Percentiles rank a stretch among this genome's conserved stretches.
Evolutionary conservation across 208 protist genomes (phyloP).

Genomic region (Zelonia costaricensis): DNA sequence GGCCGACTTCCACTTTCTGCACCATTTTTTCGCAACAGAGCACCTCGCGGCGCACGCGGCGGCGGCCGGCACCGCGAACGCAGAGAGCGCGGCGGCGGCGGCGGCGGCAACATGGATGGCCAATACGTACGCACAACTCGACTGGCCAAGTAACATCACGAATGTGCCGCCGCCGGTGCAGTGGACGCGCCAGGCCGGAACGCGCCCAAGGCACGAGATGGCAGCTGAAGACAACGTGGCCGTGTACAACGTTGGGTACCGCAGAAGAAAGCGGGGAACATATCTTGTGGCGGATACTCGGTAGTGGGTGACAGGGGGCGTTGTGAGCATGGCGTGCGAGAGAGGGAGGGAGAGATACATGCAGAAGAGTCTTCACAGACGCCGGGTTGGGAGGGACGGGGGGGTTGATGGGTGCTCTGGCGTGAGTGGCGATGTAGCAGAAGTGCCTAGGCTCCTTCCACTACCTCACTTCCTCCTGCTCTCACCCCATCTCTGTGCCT

Average conservation of each 20-base stretch:
- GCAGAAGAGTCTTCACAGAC: too few relatives aligned
- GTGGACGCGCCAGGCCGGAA: background rate
- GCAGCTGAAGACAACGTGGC: background rate
- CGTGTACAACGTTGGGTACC: conserved; percentile 7
- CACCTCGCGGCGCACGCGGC: background rate
- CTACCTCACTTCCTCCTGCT: too few relatives aligned
- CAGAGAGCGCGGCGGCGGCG: background rate
- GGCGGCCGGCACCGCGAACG: background rate
- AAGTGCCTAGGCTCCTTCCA: too few relatives aligned
- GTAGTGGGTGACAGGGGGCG: too few relatives aligned
- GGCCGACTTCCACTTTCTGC: conserved; percentile 7
- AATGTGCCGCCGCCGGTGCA: background rate
- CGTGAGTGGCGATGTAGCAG: too few relatives aligned
- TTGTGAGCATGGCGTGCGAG: too few relatives aligned
- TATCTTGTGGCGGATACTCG: conserved; percentile 64
- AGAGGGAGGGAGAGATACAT: too few relatives aligned
- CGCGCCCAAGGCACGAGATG: background rate
- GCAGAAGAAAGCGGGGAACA: conserved; percentile 43
- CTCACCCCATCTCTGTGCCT: too few relatives aligned
- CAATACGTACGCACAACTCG: background rate
- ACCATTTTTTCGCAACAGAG: conserved; percentile 17
- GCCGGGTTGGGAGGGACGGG: too few relatives aligned
- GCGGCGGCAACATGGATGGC: background rate
- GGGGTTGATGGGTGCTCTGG: too few relatives aligned
- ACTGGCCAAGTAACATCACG: background rate